Conservation (phyloP, 2,329 filamentous ascomycete genomes). For the Pseudonectria foliicola region DNA sequence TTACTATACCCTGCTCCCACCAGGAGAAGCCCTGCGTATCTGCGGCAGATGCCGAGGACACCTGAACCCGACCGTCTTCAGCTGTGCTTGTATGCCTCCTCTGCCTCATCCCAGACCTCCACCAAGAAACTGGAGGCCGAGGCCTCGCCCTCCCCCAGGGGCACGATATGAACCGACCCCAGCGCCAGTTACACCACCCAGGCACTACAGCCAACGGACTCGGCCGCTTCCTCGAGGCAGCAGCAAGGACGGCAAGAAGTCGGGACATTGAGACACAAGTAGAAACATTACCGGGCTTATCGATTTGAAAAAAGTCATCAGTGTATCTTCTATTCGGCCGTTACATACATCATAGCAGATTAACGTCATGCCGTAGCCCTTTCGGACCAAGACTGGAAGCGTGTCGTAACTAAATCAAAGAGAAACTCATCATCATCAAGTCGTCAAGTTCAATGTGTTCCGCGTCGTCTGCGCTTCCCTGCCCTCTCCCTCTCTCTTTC, state of each 20-base stretch:
- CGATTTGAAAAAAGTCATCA: too few species aligned
- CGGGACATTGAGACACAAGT: too few species aligned
- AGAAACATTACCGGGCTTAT: too few species aligned
- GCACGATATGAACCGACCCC: too few species aligned
- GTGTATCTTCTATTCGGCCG: too few species aligned
- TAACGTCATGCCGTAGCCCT: too few species aligned
- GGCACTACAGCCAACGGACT: too few species aligned
- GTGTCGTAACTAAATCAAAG: slow-evolving; percentile 5
- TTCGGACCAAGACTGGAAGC: slow-evolving; percentile 7
- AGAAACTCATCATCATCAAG: slow-evolving; percentile 13
- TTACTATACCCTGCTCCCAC: background rate
- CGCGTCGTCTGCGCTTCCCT: slow-evolving; percentile 7
- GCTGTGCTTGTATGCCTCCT: background rate
- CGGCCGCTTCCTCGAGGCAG: too few species aligned
- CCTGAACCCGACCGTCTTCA: background rate
- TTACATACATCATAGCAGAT: too few species aligned
- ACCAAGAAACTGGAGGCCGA: background rate
- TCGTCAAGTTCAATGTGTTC: slow-evolving; percentile 16
- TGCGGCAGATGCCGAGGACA: background rate
- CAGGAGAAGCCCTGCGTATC: background rate
- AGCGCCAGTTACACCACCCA: too few species aligned
- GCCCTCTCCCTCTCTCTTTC: slow-evolving; percentile 4
- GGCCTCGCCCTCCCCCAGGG: too few species aligned
- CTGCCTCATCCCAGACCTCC: background rate
- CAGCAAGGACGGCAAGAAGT: too few species aligned